Conservation (phyloP, 768 basidiomycete genomes). For the Tricholoma sp. region DNA sequence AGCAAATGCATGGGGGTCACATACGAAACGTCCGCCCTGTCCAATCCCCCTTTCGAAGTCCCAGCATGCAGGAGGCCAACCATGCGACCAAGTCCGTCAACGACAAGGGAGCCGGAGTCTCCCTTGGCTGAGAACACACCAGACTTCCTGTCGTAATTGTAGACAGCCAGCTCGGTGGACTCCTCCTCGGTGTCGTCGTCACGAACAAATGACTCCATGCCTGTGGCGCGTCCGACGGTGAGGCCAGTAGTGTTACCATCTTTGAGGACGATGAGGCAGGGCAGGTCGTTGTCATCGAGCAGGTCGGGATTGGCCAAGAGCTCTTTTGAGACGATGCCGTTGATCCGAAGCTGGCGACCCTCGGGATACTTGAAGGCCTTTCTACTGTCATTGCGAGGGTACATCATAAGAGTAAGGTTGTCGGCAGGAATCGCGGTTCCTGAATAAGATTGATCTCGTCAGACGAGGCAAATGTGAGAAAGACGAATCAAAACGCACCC, state of each 20-base stretch:
- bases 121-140: conserved; percentile 25
- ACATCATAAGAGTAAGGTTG: conserved; percentile 8
- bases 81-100: conserved; percentile 19
- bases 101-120: conserved; percentile 29
- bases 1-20: conserved; percentile 27
- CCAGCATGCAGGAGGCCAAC: conserved; percentile 27
- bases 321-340: conserved; percentile 13
- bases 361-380: conserved; percentile 16
- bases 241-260: conserved; percentile 24
- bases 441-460: conserved; percentile 19
- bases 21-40: conserved; percentile 25
- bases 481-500: conserved; percentile 20
- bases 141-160: conserved; percentile 17
- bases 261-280: conserved; percentile 30
- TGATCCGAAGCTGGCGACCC: conserved; percentile 15
- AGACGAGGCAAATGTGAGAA: conserved; percentile 15
- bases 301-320: conserved; percentile 11
- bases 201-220: conserved; percentile 24
- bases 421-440: conserved; percentile 15
- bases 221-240: conserved; percentile 18
- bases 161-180: conserved; percentile 21
- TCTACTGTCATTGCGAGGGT: conserved; percentile 1
- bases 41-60: conserved; percentile 18
- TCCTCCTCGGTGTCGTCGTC: conserved; percentile 10
- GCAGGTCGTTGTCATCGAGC: conserved; percentile 20